A percentile compares a stretch with the other conserved stretches of the same genome.
phyloP scores from a whole-genome alignment of 2,329 filamentous ascomycete species.

The Penicillium fuscoglaucum region DNA sequence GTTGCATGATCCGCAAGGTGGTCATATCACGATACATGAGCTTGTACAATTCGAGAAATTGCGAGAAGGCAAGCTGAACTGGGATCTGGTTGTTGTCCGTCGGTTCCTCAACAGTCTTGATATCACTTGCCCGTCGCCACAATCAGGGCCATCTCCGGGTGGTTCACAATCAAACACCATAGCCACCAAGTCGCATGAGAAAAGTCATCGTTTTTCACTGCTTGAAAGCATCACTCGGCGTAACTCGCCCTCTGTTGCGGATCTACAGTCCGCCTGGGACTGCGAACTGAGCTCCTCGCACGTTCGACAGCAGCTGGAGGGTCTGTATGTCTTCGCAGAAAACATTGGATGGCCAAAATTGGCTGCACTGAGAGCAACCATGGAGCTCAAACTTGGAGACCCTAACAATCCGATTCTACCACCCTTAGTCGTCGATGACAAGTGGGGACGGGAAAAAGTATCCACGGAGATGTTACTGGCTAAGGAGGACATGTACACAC shows the following conservation, averaged over 20 bases:
- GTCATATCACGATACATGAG: slow-evolving; percentile 46
- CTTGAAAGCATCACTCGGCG: slow-evolving; percentile 29
- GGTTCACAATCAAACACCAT: background rate
- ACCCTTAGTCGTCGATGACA: slow-evolving; percentile 13
- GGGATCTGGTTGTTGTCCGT: slow-evolving; percentile 56
- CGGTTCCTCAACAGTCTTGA: slow-evolving; percentile 55
- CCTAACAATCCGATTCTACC: slow-evolving; percentile 14
- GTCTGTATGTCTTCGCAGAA: slow-evolving; percentile 53
- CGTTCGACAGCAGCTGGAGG: slow-evolving; percentile 48
- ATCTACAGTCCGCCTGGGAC: slow-evolving; percentile 33
- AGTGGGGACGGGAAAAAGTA: slow-evolving; percentile 8
- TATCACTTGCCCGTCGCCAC: slow-evolving; percentile 31
- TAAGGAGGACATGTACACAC: slow-evolving; percentile 35
- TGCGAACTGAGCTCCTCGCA: slow-evolving; percentile 40
- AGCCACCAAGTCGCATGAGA: slow-evolving; percentile 13
- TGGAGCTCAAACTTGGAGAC: slow-evolving; percentile 40
- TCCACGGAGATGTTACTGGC: slow-evolving; percentile 12
- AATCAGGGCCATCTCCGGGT: slow-evolving; percentile 9
- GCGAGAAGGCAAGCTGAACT: slow-evolving; percentile 55
- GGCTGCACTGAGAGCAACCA: slow-evolving; percentile 37
- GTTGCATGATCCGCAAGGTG: slow-evolving; percentile 40
- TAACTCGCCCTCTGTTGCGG: slow-evolving; percentile 13
- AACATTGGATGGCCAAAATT: slow-evolving; percentile 52
- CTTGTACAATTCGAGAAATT: slow-evolving; percentile 48
- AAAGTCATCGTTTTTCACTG: slow-evolving; percentile 23